Conservation (phyloP, 352 stramenopile genomes). For the Globisporangium iwayamae region DNA sequence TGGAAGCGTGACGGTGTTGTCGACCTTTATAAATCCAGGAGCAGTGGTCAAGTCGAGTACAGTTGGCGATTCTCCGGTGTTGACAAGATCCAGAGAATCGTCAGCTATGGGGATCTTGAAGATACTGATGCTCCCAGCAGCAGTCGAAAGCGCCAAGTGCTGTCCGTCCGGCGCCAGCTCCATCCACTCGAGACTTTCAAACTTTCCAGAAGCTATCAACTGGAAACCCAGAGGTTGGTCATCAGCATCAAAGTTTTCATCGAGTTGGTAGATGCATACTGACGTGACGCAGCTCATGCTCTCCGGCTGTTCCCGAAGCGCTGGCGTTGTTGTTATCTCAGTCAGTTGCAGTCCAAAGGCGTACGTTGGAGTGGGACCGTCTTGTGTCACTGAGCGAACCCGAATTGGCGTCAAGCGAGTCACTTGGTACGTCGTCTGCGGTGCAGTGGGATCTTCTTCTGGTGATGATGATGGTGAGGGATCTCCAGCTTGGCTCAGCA, state of each 20-base stretch:
- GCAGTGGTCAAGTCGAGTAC: constrained; percentile 9
- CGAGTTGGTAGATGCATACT: constrained; percentile 5
- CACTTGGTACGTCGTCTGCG: not conserved
- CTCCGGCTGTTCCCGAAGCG: not conserved
- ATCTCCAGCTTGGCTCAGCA: not conserved
- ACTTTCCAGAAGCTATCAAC: constrained; percentile 1
- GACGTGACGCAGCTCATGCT: not conserved
- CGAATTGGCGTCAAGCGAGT: constrained; percentile 7
- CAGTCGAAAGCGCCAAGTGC: constrained; percentile 22
- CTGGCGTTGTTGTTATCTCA: not conserved
- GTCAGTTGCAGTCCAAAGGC: constrained; percentile 5
- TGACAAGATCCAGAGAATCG: not conserved
- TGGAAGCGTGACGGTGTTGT: not conserved
- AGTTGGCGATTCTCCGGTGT: not conserved
- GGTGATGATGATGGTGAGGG: not conserved
- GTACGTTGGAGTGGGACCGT: not conserved
- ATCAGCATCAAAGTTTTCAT: not conserved
- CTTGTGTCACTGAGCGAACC: not conserved
- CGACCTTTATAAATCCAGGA: constrained; percentile 10
- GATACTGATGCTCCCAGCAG: constrained; percentile 6
- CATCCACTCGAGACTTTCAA: constrained; percentile 11
- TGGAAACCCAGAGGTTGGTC: constrained; percentile 3
- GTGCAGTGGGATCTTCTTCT: not conserved
- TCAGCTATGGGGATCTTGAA: not conserved
- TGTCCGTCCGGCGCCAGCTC: constrained; percentile 26